These are phyloP conservation scores for Colletotrichum agaves DNA, from an alignment of 2,329 filamentous ascomycete species.

Conservation along the genomic window DNA sequence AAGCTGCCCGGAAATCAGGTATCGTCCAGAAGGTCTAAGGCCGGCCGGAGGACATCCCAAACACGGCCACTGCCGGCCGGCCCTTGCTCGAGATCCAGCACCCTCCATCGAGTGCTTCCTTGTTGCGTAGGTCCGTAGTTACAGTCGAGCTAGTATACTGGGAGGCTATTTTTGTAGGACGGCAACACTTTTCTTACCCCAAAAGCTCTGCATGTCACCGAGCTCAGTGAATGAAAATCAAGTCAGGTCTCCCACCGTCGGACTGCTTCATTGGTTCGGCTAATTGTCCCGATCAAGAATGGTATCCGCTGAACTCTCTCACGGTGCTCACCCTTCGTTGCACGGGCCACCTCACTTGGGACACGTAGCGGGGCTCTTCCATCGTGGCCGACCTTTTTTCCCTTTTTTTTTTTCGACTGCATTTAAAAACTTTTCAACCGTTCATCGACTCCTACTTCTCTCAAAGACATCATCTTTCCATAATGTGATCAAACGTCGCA, in stretches of 20 bases:
- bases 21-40: constrained; percentile 10
- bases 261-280: constrained; percentile 29
- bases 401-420: neutral
- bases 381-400: constrained; percentile 29
- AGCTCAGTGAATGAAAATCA: neutral
- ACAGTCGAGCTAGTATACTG: neutral
- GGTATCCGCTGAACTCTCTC: too few relatives aligned
- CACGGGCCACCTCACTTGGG: neutral
- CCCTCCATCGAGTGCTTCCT: neutral
- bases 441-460: neutral
- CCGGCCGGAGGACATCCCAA: constrained; percentile 15
- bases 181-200: neutral
- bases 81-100: neutral
- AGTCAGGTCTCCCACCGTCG: neutral
- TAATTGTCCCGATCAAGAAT: constrained; percentile 5
- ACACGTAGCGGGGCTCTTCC: constrained; percentile 6
- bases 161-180: constrained; percentile 5
- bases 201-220: neutral
- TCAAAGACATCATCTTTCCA: too few relatives aligned
- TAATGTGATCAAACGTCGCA: neutral
- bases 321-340: neutral
- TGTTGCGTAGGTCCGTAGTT: neutral
- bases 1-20: constrained; percentile 18
- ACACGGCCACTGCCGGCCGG: constrained; percentile 8
- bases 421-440: neutral